Evolutionary conservation across 1,139 yeast species (phyloP), one percentile per base, ranked within the genome.

Genomic region (Yarrowia galli): DNA sequence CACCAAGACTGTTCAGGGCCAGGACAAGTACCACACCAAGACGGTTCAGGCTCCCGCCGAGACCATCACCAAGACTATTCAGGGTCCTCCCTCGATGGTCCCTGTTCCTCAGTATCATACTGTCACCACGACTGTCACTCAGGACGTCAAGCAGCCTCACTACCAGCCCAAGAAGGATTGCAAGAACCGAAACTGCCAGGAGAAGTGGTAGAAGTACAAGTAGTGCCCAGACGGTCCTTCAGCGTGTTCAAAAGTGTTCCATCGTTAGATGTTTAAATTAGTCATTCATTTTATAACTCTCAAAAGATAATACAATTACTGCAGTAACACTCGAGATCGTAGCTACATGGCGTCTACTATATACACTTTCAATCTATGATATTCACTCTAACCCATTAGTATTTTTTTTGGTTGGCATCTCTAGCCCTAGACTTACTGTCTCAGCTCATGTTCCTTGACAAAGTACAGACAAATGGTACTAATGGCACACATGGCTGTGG

Each of bases 401-500:
- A 25, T 25, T 25, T 28, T 28, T 28, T 28, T 28, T 28, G 36
- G 36, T 35, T 2, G 8, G 32, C 32, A 28, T 28, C 35, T 5
- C 25, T n/a, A n/a, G 32, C 8, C 8, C 8, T 10, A 25, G 28
- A 16, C 9, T 12, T 23, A 58, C 16, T 43, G 64, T 20, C 51
- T 42, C 64, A 58, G 16, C 42, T 58, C 64, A 32, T 58, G 64
- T 51, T 58, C 64, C 42, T 58, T 58, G 51, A 58, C 64, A 28
- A 58, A 58, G 35, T 58, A 58, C 32, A 58, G n/a, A 16, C 64
- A 58, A 28, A 58, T 58, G 49, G 64, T 58, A 16, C 64, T 58
- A 13, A 42, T 16, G 28, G 64, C 64, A 20, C 64, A 58, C 64
- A 58, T 42, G 1, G 78, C 74, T 9, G 84, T 73, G 46, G 87